phyloP scores from a whole-genome alignment of 345 rosid genomes.

The Lepidium sativum region DNA sequence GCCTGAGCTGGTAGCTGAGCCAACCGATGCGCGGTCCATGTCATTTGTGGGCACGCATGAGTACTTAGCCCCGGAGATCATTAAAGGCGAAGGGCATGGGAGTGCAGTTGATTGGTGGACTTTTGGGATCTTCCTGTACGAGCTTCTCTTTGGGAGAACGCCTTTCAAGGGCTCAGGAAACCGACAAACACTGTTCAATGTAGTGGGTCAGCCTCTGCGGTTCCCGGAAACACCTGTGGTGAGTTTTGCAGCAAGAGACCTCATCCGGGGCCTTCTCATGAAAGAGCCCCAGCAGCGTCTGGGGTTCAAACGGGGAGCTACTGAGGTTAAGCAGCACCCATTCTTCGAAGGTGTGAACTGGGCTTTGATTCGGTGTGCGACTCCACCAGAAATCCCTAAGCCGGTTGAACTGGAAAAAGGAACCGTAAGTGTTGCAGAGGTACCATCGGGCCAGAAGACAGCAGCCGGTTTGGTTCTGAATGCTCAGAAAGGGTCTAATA shows the following conservation, averaged over 20 bases:
- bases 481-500: conserved; percentile 62
- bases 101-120: conserved; percentile 99
- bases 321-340: conserved; percentile 88
- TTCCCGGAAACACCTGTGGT: conserved; percentile 75
- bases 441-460: conserved; percentile 43
- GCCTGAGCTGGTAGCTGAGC: conserved; percentile 91
- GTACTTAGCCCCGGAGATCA: conserved; percentile 85
- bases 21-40: conserved; percentile 89
- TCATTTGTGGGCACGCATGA: conserved; percentile 93
- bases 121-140: conserved; percentile 76
- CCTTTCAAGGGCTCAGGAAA: conserved; percentile 93
- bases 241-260: conserved; percentile 80
- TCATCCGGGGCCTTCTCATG: conserved; percentile 66
- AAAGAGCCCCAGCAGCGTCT: conserved; percentile 83
- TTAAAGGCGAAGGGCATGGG: conserved; percentile 94
- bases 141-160: conserved; percentile 80
- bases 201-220: conserved; percentile 86
- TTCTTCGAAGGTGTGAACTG: conserved; percentile 94
- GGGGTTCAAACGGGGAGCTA: conserved; percentile 83
- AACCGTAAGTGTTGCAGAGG: conserved; percentile 34
- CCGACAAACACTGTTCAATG: conserved; percentile 75
- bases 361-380: conserved; percentile 81
- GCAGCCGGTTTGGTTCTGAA: conserved; percentile 23
- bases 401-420: conserved; percentile 55
- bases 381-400: conserved; percentile 86